Conservation (phyloP, 768 basidiomycete genomes). For the Pisolithus albus region DNA sequence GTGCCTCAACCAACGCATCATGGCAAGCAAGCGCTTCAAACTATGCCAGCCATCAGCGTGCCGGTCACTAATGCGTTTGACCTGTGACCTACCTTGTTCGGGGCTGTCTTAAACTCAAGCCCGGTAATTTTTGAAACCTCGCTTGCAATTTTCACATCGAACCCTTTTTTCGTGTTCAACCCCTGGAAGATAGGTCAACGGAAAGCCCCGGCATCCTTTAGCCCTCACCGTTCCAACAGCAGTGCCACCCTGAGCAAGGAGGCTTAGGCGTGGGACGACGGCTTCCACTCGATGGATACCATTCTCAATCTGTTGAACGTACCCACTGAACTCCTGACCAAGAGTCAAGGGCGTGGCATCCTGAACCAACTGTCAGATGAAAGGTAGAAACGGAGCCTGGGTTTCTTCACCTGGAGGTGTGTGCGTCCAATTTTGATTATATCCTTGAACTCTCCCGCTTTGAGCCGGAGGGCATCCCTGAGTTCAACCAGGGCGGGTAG, state of each 20-base stretch:
- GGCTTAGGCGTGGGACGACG: constrained; percentile 77
- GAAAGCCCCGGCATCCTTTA: not conserved
- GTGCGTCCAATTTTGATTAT: constrained; percentile 99
- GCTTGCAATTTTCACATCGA: constrained; percentile 88
- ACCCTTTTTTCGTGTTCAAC: constrained; percentile 93
- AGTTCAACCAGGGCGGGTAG: constrained; percentile 83
- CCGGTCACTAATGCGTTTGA: not conserved
- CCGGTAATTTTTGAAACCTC: constrained; percentile 92
- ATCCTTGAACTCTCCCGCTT: constrained; percentile 74
- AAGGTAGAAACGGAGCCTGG: not conserved
- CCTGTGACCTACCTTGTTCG: constrained; percentile 74
- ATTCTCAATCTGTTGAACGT: constrained; percentile 90
- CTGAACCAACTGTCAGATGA: constrained; percentile 30
- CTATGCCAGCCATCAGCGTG: constrained; percentile 33
- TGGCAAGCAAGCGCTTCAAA: constrained; percentile 98
- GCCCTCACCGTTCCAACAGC: constrained; percentile 89
- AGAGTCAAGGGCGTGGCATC: constrained; percentile 97
- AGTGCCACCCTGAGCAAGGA: constrained; percentile 95
- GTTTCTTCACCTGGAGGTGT: constrained; percentile 64
- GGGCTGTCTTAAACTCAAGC: constrained; percentile 88
- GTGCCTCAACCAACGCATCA: constrained; percentile 95
- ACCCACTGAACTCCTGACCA: constrained; percentile 98
- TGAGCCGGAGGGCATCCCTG: constrained; percentile 75
- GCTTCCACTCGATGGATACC: constrained; percentile 80
- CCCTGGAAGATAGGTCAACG: constrained; percentile 47